Conservation (phyloP, 1,139 yeast genomes). For the Suhomyces terraborum region DNA sequence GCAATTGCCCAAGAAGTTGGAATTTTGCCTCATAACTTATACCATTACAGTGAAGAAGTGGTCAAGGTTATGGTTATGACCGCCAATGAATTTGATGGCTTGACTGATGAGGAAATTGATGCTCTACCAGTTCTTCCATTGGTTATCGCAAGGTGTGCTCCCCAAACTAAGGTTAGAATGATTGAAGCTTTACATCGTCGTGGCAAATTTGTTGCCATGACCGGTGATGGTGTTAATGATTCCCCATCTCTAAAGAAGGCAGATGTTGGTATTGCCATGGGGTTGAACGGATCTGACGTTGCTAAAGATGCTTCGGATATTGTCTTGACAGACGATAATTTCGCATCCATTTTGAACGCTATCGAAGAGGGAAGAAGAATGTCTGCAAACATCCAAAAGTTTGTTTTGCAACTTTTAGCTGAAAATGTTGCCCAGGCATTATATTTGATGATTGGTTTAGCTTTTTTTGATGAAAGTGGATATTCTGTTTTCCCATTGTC, state of each 20-base stretch:
- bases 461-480: constrained; percentile 33
- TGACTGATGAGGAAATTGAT: constrained; percentile 34
- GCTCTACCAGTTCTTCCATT: constrained; percentile 37
- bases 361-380: constrained; percentile 53
- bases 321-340: constrained; percentile 53
- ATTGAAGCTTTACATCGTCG: constrained; percentile 53
- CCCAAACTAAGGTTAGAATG: constrained; percentile 52
- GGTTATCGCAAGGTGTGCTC: constrained; percentile 55
- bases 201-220: constrained; percentile 43
- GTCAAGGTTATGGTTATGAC: constrained; percentile 44
- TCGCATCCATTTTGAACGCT: constrained; percentile 54
- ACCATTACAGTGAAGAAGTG: constrained; percentile 37
- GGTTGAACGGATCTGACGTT: constrained; percentile 54
- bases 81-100: constrained; percentile 48
- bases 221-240: constrained; percentile 45
- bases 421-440: constrained; percentile 53
- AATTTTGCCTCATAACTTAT: constrained; percentile 45
- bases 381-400: constrained; percentile 50
- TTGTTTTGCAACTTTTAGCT: constrained; percentile 49
- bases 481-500: constrained; percentile 39
- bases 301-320: constrained; percentile 62
- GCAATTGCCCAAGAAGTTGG: constrained; percentile 57
- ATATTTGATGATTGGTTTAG: constrained; percentile 40
- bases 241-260: constrained; percentile 41
- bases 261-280: constrained; percentile 48